These are phyloP conservation scores for Debaryomyces tyrocola DNA, from an alignment of 805 yeast genomes.

Conservation along the genomic window DNA sequence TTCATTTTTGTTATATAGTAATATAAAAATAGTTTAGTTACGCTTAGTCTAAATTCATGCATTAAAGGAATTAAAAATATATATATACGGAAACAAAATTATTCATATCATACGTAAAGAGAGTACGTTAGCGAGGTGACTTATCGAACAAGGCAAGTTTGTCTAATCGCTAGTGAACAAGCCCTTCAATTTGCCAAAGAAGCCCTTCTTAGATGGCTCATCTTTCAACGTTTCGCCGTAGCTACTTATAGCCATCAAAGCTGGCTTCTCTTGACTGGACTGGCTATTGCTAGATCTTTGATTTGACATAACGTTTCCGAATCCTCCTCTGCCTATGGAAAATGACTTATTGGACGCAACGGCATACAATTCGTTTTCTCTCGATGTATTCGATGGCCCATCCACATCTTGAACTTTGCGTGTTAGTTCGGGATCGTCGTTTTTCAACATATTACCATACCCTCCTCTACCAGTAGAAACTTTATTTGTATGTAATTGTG, in stretches of 20 bases:
- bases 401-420: constrained; percentile 71
- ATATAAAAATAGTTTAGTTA: too few relatives aligned
- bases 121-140: too few relatives aligned
- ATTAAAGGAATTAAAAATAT: too few relatives aligned
- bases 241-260: constrained; percentile 26
- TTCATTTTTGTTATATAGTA: not conserved
- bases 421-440: constrained; percentile 56
- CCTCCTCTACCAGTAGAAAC: constrained; percentile 80
- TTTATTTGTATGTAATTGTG: constrained; percentile 53
- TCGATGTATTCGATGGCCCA: constrained; percentile 14
- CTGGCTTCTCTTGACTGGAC: constrained; percentile 1
- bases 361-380: constrained; percentile 38
- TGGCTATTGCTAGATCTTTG: constrained; percentile 24
- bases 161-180: constrained; percentile 27
- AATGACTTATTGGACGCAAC: constrained; percentile 47
- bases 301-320: constrained; percentile 53
- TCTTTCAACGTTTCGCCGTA: constrained; percentile 26
- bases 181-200: constrained; percentile 47
- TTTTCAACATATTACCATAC: constrained; percentile 70
- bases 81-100: too few relatives aligned
- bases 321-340: constrained; percentile 65
- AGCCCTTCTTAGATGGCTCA: constrained; percentile 31
- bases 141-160: too few relatives aligned
- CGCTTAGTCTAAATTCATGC: too few relatives aligned
- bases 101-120: too few relatives aligned